Evolutionary conservation across 257 asterid species (phyloP).

Genomic region (Lantana camara): DNA sequence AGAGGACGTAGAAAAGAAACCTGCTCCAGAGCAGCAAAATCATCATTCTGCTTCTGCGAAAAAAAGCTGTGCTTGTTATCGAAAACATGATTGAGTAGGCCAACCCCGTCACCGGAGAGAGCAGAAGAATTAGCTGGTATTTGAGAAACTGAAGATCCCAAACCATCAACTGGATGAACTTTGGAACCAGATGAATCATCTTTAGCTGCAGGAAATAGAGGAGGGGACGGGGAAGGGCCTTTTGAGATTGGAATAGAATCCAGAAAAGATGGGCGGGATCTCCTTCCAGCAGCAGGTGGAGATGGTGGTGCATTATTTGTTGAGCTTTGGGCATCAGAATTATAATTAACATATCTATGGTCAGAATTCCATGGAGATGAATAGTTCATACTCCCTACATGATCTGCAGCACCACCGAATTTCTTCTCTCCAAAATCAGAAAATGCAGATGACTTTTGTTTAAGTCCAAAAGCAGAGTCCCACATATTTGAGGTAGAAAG

Average conservation of each 20-base stretch:
- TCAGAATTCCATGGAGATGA: conserved; percentile 54
- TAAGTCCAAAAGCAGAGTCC: conserved; percentile 39
- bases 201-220: conserved; percentile 42
- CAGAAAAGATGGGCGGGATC: conserved; percentile 89
- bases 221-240: conserved; percentile 54
- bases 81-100: conserved; percentile 43
- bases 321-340: conserved; percentile 48
- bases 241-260: conserved; percentile 77
- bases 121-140: conserved; percentile 36
- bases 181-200: conserved; percentile 51
- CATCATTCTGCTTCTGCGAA: conserved; percentile 77
- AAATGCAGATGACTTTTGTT: conserved; percentile 39
- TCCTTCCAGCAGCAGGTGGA: conserved; percentile 61
- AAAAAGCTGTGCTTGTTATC: conserved; percentile 47
- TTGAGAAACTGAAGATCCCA: conserved; percentile 54
- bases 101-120: conserved; percentile 49
- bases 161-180: conserved; percentile 58
- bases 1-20: conserved; percentile 41
- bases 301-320: conserved; percentile 48
- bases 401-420: conserved; percentile 36
- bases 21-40: conserved; percentile 95
- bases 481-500: conserved; percentile 39
- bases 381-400: conserved; percentile 37
- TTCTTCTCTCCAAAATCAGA: conserved; percentile 52
- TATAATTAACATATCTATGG: conserved; percentile 40